These are phyloP conservation scores for Candida glucosophila DNA, from an alignment of 1,139 yeast genomes.

Conservation along the genomic window DNA sequence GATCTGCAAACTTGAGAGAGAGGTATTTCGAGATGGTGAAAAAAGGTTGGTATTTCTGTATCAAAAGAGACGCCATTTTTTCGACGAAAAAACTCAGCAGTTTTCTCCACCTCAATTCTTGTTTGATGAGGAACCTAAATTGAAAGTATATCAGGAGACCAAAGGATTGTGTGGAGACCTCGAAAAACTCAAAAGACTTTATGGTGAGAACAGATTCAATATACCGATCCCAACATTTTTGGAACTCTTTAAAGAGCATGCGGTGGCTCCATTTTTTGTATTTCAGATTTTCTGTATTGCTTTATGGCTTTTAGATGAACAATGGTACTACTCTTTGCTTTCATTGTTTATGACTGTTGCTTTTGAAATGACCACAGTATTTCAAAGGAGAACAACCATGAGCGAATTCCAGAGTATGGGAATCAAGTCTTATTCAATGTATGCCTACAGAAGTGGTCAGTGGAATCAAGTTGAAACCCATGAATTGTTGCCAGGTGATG, in stretches of 20 bases:
- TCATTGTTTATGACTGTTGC: conserved; percentile 87
- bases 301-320: conserved; percentile 93
- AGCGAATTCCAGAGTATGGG: conserved; percentile 96
- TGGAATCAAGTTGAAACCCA: conserved; percentile 72
- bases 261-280: conserved; percentile 96
- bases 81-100: conserved; percentile 40
- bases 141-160: conserved; percentile 50
- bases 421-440: conserved; percentile 77
- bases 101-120: conserved; percentile 79
- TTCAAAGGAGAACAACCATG: conserved; percentile 92
- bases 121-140: conserved; percentile 56
- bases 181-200: conserved; percentile 47
- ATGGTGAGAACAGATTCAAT: conserved; percentile 83
- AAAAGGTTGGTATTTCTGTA: conserved; percentile 67
- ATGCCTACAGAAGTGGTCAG: conserved; percentile 57
- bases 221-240: conserved; percentile 89
- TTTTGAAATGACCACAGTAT: conserved; percentile 91
- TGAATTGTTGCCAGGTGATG: conserved; percentile 83
- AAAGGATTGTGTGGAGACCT: conserved; percentile 60
- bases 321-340: conserved; percentile 92
- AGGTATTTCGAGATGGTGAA: conserved; percentile 49
- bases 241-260: conserved; percentile 93
- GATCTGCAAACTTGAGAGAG: conserved; percentile 57
- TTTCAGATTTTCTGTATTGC: conserved; percentile 95
- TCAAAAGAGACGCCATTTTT: conserved; percentile 88